Evolutionary conservation across 2,329 filamentous ascomycete genomes (phyloP).

Genomic region (Parastagonospora nodorum): DNA sequence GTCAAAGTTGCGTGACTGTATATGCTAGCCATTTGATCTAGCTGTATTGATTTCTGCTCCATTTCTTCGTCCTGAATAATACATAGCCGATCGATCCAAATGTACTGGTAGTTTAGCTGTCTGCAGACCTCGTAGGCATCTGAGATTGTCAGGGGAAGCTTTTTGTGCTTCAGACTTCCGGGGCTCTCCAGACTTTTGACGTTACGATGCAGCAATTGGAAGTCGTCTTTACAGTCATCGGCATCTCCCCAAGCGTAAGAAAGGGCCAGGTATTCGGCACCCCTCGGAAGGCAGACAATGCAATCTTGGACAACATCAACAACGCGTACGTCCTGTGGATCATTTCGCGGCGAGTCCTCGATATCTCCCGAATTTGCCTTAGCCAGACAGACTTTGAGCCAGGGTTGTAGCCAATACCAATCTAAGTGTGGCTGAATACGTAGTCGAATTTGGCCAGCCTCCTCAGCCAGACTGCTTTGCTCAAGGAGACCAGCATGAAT

Average conservation of each 20-base stretch:
- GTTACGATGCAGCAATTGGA: slow-evolving; percentile 1
- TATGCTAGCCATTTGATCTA: slow-evolving; percentile 12
- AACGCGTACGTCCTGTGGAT: not conserved
- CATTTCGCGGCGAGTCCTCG: too few relatives aligned
- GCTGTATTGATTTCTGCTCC: not conserved
- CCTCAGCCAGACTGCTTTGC: too few relatives aligned
- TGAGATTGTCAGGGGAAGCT: slow-evolving; percentile 1
- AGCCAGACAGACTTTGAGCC: too few relatives aligned
- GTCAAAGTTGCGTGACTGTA: slow-evolving; percentile 6
- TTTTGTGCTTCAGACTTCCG: not conserved
- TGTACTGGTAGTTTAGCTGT: not conserved
- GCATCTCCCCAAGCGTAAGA: slow-evolving; percentile 7
- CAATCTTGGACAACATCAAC: slow-evolving; percentile 4
- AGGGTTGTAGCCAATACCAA: too few relatives aligned
- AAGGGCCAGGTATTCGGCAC: not conserved
- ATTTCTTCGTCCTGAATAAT: slow-evolving; percentile 4
- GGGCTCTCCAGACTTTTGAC: not conserved
- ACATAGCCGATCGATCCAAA: slow-evolving; percentile 11
- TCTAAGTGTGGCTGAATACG: too few relatives aligned
- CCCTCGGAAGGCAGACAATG: not conserved
- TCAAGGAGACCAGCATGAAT: too few relatives aligned
- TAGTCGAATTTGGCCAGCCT: too few relatives aligned
- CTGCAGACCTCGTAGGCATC: slow-evolving; percentile 6
- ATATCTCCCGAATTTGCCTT: too few relatives aligned
- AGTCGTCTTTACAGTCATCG: not conserved